Conservation (phyloP, 805 yeast genomes). For the Priceomyces melissophilus region DNA sequence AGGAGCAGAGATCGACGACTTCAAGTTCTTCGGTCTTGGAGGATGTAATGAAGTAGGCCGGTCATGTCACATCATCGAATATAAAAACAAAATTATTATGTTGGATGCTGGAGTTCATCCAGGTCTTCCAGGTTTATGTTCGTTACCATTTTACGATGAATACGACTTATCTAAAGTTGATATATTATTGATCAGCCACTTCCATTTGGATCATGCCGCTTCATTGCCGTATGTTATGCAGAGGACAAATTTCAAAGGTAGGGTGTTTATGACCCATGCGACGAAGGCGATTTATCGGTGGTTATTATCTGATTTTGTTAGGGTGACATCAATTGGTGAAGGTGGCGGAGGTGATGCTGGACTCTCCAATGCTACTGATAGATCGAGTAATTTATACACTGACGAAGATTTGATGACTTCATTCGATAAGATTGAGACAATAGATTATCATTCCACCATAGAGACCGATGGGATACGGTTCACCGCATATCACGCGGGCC, state of each 20-base stretch:
- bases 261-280: slow-evolving; percentile 99
- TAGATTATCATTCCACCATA: slow-evolving; percentile 92
- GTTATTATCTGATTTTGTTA: slow-evolving; percentile 89
- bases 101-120: slow-evolving; percentile 98
- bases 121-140: slow-evolving; percentile 82
- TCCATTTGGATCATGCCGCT: slow-evolving; percentile 98
- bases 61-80: slow-evolving; percentile 88
- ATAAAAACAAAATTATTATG: slow-evolving; percentile 94
- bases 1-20: slow-evolving; percentile 34
- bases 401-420: slow-evolving; percentile 88
- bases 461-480: slow-evolving; percentile 93
- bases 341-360: slow-evolving; percentile 38
- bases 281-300: slow-evolving; percentile 97
- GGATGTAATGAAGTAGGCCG: slow-evolving; percentile 99
- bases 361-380: slow-evolving; percentile 13
- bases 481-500: slow-evolving; percentile 99
- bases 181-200: slow-evolving; percentile 82
- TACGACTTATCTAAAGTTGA: slow-evolving; percentile 88
- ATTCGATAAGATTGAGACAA: slow-evolving; percentile 86
- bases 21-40: slow-evolving; percentile 82
- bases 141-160: slow-evolving; percentile 94
- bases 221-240: slow-evolving; percentile 97
- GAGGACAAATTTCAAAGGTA: slow-evolving; percentile 88
- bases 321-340: slow-evolving; percentile 67
- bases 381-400: slow-evolving; percentile 61